Evolutionary conservation across 805 yeast species (phyloP).

Genomic region (Cyberlindnera mycetangii): DNA sequence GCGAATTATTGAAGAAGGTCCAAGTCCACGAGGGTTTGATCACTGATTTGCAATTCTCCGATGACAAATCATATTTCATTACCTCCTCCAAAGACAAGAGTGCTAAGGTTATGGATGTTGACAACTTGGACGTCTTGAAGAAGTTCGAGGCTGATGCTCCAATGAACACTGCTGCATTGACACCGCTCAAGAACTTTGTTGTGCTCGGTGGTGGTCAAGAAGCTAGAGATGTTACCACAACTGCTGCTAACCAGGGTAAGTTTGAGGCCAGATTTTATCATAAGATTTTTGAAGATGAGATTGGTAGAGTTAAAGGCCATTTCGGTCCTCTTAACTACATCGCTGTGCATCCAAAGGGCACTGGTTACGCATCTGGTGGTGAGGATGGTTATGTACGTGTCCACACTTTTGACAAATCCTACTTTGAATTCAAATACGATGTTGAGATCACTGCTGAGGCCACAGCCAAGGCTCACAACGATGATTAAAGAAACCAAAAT

Average conservation of each 20-base stretch:
- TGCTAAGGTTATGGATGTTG: conserved; percentile 76
- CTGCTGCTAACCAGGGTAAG: conserved; percentile 88
- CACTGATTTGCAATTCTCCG: conserved; percentile 88
- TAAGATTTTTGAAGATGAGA: conserved; percentile 91
- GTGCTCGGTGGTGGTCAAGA: conserved; percentile 99
- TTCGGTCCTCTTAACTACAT: conserved; percentile 96
- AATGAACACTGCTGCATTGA: conserved; percentile 90
- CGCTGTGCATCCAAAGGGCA: conserved; percentile 93
- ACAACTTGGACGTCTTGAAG: conserved; percentile 67
- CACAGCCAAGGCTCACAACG: conserved; percentile 20
- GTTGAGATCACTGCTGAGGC: conserved; percentile 77
- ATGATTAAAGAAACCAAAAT: neutral
- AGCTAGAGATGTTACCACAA: conserved; percentile 97
- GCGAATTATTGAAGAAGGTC: conserved; percentile 57
- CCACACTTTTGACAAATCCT: conserved; percentile 88
- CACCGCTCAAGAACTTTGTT: conserved; percentile 89
- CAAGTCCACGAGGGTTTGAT: conserved; percentile 74
- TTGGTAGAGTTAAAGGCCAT: conserved; percentile 97
- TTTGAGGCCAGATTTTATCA: conserved; percentile 96
- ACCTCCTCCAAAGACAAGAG: conserved; percentile 91
- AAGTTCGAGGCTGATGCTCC: conserved; percentile 87
- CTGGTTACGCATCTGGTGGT: conserved; percentile 93
- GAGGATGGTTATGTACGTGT: conserved; percentile 97
- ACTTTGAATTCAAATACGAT: conserved; percentile 90
- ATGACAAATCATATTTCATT: conserved; percentile 84